A percentile compares a stretch with the other conserved stretches of the same genome.
Conservation (phyloP, 176 grass and related monocot genomes). For the Carex pumila region DNA sequence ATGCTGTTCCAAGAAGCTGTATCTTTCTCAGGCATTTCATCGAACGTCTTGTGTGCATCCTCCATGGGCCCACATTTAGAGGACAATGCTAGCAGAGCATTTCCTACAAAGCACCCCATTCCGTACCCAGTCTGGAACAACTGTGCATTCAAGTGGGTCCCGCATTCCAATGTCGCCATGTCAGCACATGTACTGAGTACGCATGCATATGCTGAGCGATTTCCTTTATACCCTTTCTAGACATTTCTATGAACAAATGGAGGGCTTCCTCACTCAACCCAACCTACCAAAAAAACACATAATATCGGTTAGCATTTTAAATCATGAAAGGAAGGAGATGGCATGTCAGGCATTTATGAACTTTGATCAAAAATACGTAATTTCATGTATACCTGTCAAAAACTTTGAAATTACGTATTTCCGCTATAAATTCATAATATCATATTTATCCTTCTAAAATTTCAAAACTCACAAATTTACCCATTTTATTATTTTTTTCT, state of each 20-base stretch:
- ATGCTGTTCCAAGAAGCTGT: constrained; percentile 90
- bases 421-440: no score
- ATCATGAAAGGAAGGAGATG: neutral
- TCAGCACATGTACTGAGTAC: constrained; percentile 79
- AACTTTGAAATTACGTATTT: no score
- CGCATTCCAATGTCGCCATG: constrained; percentile 74
- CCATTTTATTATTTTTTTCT: no score
- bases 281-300: constrained; percentile 2
- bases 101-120: constrained; percentile 75
- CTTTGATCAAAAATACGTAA: neutral
- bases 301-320: neutral
- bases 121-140: constrained; percentile 73
- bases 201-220: constrained; percentile 79
- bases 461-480: no score
- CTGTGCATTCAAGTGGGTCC: constrained; percentile 69
- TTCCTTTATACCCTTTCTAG: constrained; percentile 39
- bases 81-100: constrained; percentile 84
- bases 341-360: neutral
- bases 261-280: constrained; percentile 69
- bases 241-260: constrained; percentile 65
- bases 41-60: constrained; percentile 57
- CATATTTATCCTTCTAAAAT: no score
- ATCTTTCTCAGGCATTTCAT: constrained; percentile 80
- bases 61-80: constrained; percentile 82
- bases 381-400: no score